Evolutionary conservation across 2,329 filamentous ascomycete genomes (phyloP).

Genomic region (Sporothrix protearum): DNA sequence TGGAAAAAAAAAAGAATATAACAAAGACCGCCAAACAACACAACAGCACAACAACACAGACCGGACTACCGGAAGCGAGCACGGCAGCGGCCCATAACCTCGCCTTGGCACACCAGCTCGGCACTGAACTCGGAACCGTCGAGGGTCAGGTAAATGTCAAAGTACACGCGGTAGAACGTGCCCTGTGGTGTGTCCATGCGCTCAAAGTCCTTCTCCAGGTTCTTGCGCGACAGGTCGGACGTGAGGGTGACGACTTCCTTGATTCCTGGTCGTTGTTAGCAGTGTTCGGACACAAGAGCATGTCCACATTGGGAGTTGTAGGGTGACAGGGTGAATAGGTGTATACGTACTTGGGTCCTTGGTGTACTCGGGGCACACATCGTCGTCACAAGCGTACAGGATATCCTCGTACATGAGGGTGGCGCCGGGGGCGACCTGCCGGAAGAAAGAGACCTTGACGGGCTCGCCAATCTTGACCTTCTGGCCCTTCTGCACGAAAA

Average conservation of each 20-base stretch:
- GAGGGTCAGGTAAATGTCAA: conserved; percentile 82
- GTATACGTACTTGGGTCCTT: conserved; percentile 90
- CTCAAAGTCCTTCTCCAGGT: conserved; percentile 98
- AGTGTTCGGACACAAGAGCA: neutral
- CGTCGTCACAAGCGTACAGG: conserved; percentile 93
- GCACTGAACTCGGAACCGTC: conserved; percentile 98
- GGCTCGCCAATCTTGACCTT: conserved; percentile 99
- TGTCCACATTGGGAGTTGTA: too few relatives aligned
- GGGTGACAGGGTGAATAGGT: conserved; percentile 36
- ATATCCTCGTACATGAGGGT: conserved; percentile 99
- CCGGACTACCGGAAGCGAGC: conserved; percentile 68
- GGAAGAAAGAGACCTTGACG: conserved; percentile 97
- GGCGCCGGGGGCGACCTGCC: conserved; percentile 92
- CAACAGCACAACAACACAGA: neutral
- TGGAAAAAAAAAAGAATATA: neutral
- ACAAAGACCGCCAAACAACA: neutral
- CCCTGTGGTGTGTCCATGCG: conserved; percentile 98
- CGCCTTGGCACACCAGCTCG: conserved; percentile 96
- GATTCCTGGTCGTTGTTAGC: conserved; percentile 62
- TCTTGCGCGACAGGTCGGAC: conserved; percentile 94
- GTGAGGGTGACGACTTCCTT: conserved; percentile 98
- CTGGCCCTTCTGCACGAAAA: conserved; percentile 98
- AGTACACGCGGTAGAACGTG: conserved; percentile 83
- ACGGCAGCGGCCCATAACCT: conserved; percentile 96
- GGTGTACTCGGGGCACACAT: conserved; percentile 96